Base-by-base conservation (phyloP, 306 rosid species). In the Castanea crenata region DNA sequence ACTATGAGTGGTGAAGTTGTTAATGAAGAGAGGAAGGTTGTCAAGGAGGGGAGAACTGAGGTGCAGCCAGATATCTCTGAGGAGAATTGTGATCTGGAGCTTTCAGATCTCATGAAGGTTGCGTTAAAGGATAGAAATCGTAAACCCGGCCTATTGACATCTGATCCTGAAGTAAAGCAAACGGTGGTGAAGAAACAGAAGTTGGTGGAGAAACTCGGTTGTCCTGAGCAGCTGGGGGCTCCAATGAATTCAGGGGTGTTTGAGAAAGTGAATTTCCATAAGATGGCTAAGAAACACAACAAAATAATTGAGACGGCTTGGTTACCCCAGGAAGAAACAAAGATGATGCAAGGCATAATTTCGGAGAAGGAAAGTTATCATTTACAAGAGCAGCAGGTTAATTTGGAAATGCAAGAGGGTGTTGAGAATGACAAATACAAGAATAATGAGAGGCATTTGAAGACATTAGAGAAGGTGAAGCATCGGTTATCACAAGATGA, bases 1-100 rank as follows among this genome's bases (percentile, higher is more conserved):
- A 95, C 97, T 70, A 76, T 93, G 94, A 79, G 73, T 55, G 54
- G 88, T 65, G 86, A 78, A 69, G 78, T 81, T 69, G 71, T 79
- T 79, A 63, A 75, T 71, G 79, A 58, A 70, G 78, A 75, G 18
- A 55, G 49, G 75, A 84, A 86, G 78, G 79, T 61, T 41, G 85
- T 38, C 79, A 82, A 77, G 85, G 79, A 82, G 82, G 74, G 77
- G 58, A 85, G 80, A 76, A 57, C 72, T 41, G 57, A 74, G 46
- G 58, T 34, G 21, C 68, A 74, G 85, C 76, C 75, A 4, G 83
- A 72, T 65, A 76, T 55, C 69, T 29, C 58, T 29, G 29, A 74
- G 80, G 87, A 86, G 63, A 81, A 13, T 76, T 56, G 19, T 72
- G 71, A 55, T 25, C 18, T 68, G 38, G 75, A 78, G 74, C 81